A percentile compares a stretch with the other conserved stretches of the same genome.
Evolutionary conservation across 2,329 filamentous ascomycete species (phyloP).

Genomic region (Pezicula carpinea): DNA sequence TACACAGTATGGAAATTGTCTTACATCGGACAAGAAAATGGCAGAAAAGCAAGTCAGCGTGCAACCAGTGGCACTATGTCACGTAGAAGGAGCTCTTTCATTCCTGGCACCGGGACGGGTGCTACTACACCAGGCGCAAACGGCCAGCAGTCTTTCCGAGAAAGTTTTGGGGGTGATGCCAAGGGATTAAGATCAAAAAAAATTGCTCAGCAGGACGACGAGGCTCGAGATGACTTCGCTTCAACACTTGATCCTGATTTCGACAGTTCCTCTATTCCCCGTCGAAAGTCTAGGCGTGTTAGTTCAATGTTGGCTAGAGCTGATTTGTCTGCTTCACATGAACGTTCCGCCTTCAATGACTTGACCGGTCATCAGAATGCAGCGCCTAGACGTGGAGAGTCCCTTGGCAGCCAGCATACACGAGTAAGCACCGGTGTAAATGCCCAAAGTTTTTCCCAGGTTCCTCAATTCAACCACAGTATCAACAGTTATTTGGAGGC

Average conservation of each 20-base stretch:
- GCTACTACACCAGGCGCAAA: conserved; percentile 65
- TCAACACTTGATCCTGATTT: conserved; percentile 68
- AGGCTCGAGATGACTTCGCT: conserved; percentile 48
- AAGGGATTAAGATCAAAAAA: conserved; percentile 13
- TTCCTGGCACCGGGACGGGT: conserved; percentile 66
- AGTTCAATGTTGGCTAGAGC: conserved; percentile 87
- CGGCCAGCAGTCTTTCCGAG: conserved; percentile 60
- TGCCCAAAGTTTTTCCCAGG: conserved; percentile 19
- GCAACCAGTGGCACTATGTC: conserved; percentile 33
- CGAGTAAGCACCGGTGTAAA: conserved; percentile 47
- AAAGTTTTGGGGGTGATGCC: conserved; percentile 60
- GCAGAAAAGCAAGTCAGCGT: conserved; percentile 30
- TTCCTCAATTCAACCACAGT: conserved; percentile 33
- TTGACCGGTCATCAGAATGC: conserved; percentile 41
- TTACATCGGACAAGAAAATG: conserved; percentile 66
- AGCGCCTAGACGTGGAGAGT: conserved; percentile 49
- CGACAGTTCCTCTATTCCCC: conserved; percentile 44
- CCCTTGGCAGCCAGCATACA: conserved; percentile 63
- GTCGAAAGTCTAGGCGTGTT: conserved; percentile 68
- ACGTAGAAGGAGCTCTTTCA: conserved; percentile 56
- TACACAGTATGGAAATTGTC: conserved; percentile 83
- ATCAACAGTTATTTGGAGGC: conserved; percentile 62
- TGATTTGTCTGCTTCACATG: conserved; percentile 80
- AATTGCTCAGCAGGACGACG: conserved; percentile 15
- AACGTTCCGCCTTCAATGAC: conserved; percentile 75